Base-by-base conservation (phyloP, 2,329 filamentous ascomycete genomes). In the Atkinsonella hypoxylon region DNA sequence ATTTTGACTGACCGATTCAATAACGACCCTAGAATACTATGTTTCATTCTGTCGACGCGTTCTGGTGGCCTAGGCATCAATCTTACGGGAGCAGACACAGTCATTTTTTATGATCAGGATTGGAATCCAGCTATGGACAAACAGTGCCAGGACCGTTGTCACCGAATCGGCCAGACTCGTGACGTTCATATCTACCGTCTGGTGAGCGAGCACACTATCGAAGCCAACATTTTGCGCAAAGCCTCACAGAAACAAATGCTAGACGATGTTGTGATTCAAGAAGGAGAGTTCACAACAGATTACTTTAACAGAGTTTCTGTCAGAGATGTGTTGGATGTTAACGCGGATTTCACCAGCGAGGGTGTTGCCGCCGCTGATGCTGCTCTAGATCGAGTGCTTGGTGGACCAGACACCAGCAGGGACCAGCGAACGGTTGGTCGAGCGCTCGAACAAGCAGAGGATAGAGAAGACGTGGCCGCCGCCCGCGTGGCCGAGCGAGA, bases 111-210 rank as follows among this genome's bases (percentile, higher is more conserved):
- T 68, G 93, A 98, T 62, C 83, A 97, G 53, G 93, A 98, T 65
- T 98, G 94, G 94, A 98, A 98, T 61, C 93, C 93, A 0, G 93
- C 94, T 48, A 98, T 98, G 93, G 93, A 98, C 72, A 95, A 95
- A 67, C 93, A 98, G 67, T 98, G 93, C 61, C 94, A 98, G 69
- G 94, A 98, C 65, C 82, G 93, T 60, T 94, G 89, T 61, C 93
- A 98, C 70, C 88, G 93, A 57, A 98, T 98, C 58, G 93, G 93
- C 1, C 93, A 98, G 67, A 97, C 93, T 0, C 84, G 93, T 31
- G 93, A 98, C 64, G 93, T 98, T 32, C 91, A 97, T 66, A 97
- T 98, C 53, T 98, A 97, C 70, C 89, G 91, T 2, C 82, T 97
- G 18, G 83, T 95, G 9, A 93, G 89, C 11, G 85, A 96, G 61